Base-by-base conservation (phyloP, 176 grass and related monocot species). In the Alloteropsis semialata region DNA sequence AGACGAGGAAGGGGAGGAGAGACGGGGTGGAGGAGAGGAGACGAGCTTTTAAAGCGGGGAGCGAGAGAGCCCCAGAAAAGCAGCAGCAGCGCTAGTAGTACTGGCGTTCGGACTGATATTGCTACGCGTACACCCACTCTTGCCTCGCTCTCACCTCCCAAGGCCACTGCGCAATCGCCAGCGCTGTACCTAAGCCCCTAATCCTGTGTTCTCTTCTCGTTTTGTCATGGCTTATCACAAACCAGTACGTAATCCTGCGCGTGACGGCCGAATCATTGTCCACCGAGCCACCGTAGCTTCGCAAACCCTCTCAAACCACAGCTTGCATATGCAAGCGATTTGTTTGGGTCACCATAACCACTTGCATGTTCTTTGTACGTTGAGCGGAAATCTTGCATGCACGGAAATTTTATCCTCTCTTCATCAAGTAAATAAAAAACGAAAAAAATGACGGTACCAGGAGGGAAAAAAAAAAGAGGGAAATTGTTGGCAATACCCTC, bases 31-130 rank as follows among this genome's bases (percentile, higher is more conserved):
- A 58, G 55, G 68, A 28, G 45, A 41, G 27, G 57, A 12, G 84
- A 18, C 48, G 21, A 15, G 79, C 51, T 86, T 94, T 94, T 94
- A 91, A 89, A 94, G 89, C 86, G 74, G 55, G 13, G 39, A 8
- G 6, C 7, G 1, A 42, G 38, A 15, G n/a, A n/a, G 8, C 12
- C 68, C 22, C 59, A 41, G 59, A 80, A 80, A 69, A 68, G 86
- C 13, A 74, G 29, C 60, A 11, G 85, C 21, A 44, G 39, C 28
- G n/a, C n/a, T n/a, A 37, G 29, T 66, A 85, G 12, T 84, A 69
- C 45, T 38, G 27, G 28, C 63, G 74, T 16, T 25, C 49, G 37
- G 65, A 74, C 57, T 30, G 27, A 59, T 10, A 15, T 37, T 6
- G 79, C 88, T 90, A 86, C 79, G 84, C 78, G 39, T 78, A 90